These are phyloP conservation scores for Penicillium corylophilum DNA, from an alignment of 2,329 filamentous ascomycete species.

Conservation along the genomic window DNA sequence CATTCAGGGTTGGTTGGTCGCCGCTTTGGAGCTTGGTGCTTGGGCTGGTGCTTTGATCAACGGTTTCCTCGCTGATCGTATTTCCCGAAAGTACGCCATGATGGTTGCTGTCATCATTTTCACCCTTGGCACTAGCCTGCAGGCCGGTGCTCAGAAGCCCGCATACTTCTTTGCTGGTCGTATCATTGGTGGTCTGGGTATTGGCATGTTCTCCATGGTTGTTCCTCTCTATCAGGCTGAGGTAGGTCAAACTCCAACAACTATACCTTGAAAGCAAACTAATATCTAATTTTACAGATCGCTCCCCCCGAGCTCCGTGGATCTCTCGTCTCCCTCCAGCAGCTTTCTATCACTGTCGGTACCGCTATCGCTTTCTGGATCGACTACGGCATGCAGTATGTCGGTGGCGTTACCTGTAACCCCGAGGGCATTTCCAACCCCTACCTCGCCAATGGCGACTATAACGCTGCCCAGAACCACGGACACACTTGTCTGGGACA, in stretches of 20 bases:
- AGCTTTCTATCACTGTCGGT: conserved; percentile 61
- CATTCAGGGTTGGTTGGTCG: conserved; percentile 35
- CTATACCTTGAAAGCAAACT: too few species aligned
- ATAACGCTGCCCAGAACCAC: conserved; percentile 66
- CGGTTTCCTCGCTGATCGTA: conserved; percentile 29
- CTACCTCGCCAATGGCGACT: conserved; percentile 37
- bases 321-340: conserved; percentile 64
- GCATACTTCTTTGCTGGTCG: conserved; percentile 31
- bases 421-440: conserved; percentile 12
- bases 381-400: conserved; percentile 56
- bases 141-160: conserved; percentile 29
- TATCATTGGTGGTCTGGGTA: conserved; percentile 29
- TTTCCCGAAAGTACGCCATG: conserved; percentile 36
- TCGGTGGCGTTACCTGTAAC: conserved; percentile 31
- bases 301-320: conserved; percentile 64
- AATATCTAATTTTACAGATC: conserved; percentile 2
- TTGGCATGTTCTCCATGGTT: conserved; percentile 33
- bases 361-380: conserved; percentile 57
- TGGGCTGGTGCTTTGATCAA: conserved; percentile 34
- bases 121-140: conserved; percentile 29
- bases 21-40: conserved; percentile 37
- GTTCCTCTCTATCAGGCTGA: conserved; percentile 32
- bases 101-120: conserved; percentile 36
- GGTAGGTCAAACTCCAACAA: too few species aligned
- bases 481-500: conserved; percentile 60